Conservation (phyloP, 768 basidiomycete species). For the Rhizopogon sp. region DNA sequence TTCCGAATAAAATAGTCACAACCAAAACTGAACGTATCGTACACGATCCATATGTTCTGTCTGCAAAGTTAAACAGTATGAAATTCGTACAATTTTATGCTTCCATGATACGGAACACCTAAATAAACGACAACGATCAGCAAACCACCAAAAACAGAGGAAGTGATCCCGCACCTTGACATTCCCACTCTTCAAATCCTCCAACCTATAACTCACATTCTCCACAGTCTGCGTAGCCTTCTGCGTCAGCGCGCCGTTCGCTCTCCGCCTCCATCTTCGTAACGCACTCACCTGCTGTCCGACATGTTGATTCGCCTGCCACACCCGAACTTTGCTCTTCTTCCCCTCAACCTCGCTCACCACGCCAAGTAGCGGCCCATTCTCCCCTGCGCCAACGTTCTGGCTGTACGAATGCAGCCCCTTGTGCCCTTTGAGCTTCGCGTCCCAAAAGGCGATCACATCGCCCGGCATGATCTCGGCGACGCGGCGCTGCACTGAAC, state of each 20-base stretch:
- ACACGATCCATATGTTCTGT: not conserved
- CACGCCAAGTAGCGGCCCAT: conserved; percentile 60
- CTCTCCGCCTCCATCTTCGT: conserved; percentile 21
- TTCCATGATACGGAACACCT: conserved; percentile 39
- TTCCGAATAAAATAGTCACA: not conserved
- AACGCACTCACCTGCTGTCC: conserved; percentile 63
- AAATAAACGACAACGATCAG: conserved; percentile 7
- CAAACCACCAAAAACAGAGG: not conserved
- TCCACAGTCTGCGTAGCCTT: conserved; percentile 54
- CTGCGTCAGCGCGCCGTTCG: conserved; percentile 30
- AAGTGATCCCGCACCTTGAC: conserved; percentile 53
- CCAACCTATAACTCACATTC: conserved; percentile 78
- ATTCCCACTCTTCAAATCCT: conserved; percentile 82
- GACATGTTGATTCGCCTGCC: conserved; percentile 85
- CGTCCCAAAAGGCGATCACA: conserved; percentile 68
- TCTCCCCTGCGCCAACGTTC: conserved; percentile 44
- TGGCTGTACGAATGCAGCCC: conserved; percentile 72
- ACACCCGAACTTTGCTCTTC: conserved; percentile 81
- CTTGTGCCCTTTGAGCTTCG: conserved; percentile 76
- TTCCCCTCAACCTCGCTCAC: conserved; percentile 80
- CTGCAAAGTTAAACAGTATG: not conserved
- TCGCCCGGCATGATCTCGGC: conserved; percentile 89
- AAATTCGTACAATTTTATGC: conserved; percentile 19
- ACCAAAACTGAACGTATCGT: not conserved
- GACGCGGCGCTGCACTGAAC: conserved; percentile 61